These are phyloP conservation scores for Marasmius fiardii DNA, from an alignment of 1,284 basidiomycete genomes.

Conservation along the genomic window DNA sequence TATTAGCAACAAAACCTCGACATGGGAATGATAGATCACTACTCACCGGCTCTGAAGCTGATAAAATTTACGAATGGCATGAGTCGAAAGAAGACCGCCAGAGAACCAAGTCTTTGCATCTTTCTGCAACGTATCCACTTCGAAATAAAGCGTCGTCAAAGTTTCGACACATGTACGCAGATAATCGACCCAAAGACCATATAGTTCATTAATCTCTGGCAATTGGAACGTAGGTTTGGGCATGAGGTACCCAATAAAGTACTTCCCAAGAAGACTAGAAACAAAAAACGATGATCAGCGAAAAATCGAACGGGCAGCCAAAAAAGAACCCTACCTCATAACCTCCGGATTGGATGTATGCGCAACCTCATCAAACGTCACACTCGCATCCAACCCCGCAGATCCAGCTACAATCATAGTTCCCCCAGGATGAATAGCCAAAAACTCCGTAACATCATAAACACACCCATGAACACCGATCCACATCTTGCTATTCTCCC, in stretches of 20 bases:
- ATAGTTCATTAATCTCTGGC: conserved; percentile 9
- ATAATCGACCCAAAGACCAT: conserved; percentile 13
- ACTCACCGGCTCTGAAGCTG: conserved; percentile 13
- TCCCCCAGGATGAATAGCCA: conserved; percentile 13
- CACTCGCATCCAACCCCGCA: conserved; percentile 8
- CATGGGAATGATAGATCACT: not conserved
- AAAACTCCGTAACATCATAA: conserved; percentile 13
- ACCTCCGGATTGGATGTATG: conserved; percentile 13
- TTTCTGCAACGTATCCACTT: conserved; percentile 10
- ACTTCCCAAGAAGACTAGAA: conserved; percentile 11
- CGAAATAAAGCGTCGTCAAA: conserved; percentile 13
- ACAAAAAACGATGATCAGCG: not conserved
- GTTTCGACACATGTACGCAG: conserved; percentile 9
- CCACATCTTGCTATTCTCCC: conserved; percentile 9
- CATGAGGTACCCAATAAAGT: conserved; percentile 13
- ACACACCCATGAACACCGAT: conserved; percentile 12
- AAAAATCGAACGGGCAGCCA: not conserved
- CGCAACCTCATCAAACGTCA: conserved; percentile 11
- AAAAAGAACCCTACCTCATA: conserved; percentile 7
- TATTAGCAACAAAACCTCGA: not conserved
- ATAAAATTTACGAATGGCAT: conserved; percentile 12
- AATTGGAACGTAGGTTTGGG: conserved; percentile 9
- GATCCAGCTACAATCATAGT: conserved; percentile 11
- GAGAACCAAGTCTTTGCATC: conserved; percentile 11
- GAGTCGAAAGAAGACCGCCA: conserved; percentile 10